Conservation (phyloP, 306 rosid genomes). For the Cicer arietinum region DNA sequence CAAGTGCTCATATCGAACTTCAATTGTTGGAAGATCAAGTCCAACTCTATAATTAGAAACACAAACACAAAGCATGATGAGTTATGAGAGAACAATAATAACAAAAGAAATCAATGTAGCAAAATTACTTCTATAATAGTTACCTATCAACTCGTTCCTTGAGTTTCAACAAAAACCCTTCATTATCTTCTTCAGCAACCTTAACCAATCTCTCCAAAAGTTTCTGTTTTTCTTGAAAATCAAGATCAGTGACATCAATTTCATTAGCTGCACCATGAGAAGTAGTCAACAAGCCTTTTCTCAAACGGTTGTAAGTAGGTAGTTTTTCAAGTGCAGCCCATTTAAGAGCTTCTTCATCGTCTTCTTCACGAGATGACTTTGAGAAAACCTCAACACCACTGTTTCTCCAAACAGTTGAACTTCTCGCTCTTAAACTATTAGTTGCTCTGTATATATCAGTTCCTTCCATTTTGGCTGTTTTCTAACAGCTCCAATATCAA, state of each 20-base stretch:
- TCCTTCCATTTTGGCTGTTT: conserved; percentile 52
- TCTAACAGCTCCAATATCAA: background rate
- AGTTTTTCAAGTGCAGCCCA: conserved; percentile 83
- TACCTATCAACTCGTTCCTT: conserved; percentile 64
- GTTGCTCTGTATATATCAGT: conserved; percentile 52
- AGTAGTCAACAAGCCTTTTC: conserved; percentile 64
- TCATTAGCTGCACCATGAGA: conserved; percentile 59
- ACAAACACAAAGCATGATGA: background rate
- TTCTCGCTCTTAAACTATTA: conserved; percentile 46
- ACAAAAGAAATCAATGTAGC: background rate
- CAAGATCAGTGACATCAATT: conserved; percentile 60
- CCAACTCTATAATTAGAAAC: conserved; percentile 60
- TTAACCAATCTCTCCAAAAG: conserved; percentile 57
- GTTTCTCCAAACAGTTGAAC: conserved; percentile 59
- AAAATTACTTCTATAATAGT: background rate
- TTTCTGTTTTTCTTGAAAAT: conserved; percentile 43
- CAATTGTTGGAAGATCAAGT: conserved; percentile 71
- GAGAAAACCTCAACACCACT: conserved; percentile 59
- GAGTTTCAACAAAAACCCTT: conserved; percentile 60
- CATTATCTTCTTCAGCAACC: conserved; percentile 61
- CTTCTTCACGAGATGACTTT: conserved; percentile 56
- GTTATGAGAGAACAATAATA: background rate
- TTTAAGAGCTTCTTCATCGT: conserved; percentile 79
- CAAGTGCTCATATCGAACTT: conserved; percentile 71
- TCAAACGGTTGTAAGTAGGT: conserved; percentile 77